A percentile compares a stretch with the other conserved stretches of the same genome.
Evolutionary conservation across 2,329 filamentous ascomycete genomes (phyloP).

Genomic region (Phaeosphaeriaceae sp.): DNA sequence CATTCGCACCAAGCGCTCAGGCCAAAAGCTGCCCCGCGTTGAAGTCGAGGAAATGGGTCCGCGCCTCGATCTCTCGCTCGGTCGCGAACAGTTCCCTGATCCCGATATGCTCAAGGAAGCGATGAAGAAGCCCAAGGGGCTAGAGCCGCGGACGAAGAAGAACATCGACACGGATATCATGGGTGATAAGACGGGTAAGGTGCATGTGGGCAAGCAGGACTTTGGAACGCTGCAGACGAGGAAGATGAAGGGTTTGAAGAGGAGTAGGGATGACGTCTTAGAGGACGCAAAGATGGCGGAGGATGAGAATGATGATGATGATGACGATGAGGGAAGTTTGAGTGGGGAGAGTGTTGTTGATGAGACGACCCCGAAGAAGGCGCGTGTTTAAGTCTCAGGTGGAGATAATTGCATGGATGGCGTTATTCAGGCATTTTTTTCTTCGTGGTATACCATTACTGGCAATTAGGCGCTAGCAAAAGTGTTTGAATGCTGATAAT

Average conservation of each 20-base stretch:
- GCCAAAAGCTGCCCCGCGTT: constrained; percentile 85
- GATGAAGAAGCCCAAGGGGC: constrained; percentile 80
- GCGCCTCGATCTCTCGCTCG: constrained; percentile 87
- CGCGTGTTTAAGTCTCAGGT: constrained; percentile 17
- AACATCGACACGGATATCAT: constrained; percentile 90
- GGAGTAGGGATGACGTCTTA: constrained; percentile 61
- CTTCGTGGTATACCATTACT: constrained; percentile 30
- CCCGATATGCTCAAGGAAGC: constrained; percentile 84
- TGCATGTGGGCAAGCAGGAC: constrained; percentile 92
- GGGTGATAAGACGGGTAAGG: constrained; percentile 94
- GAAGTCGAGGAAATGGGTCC: constrained; percentile 97
- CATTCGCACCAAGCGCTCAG: constrained; percentile 83
- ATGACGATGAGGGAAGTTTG: constrained; percentile 20
- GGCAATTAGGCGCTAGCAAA: constrained; percentile 3
- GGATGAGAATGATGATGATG: constrained; percentile 27
- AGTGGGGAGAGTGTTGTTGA: constrained; percentile 16
- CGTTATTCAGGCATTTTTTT: constrained; percentile 30
- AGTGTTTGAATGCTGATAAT: constrained; percentile 6
- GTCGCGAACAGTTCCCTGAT: constrained; percentile 80
- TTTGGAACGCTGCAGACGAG: constrained; percentile 86
- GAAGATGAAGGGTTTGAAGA: constrained; percentile 99
- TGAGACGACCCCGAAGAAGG: constrained; percentile 36
- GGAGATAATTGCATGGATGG: constrained; percentile 34
- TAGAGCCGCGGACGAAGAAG: constrained; percentile 86
- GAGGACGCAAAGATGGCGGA: constrained; percentile 43